Conservation (phyloP, 345 rosid genomes). For the Dovyalis caffra region DNA sequence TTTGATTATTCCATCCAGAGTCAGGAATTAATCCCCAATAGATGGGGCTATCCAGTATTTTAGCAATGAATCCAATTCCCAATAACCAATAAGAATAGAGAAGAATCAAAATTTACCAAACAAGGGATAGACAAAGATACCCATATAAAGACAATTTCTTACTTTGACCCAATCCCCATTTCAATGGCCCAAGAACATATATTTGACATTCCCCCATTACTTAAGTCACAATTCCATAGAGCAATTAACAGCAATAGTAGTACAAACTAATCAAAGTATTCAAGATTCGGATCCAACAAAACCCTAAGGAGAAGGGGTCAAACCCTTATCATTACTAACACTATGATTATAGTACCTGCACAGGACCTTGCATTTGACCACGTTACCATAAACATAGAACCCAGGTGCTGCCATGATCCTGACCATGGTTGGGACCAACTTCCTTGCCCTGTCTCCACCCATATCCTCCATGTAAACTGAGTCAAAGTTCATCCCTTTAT, state of each 20-base stretch:
- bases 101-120: conserved; percentile 13
- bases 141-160: conserved; percentile 31
- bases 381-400: conserved; percentile 74
- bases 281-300: background rate
- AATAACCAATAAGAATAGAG: background rate
- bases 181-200: background rate
- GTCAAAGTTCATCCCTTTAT: conserved; percentile 57
- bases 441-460: conserved; percentile 57
- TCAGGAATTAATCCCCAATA: background rate
- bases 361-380: conserved; percentile 85
- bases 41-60: background rate
- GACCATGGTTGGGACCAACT: conserved; percentile 51
- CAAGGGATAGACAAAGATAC: conserved; percentile 12
- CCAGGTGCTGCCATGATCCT: conserved; percentile 89
- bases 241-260: conserved; percentile 5
- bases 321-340: conserved; percentile 18
- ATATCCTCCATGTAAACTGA: conserved; percentile 82
- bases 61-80: conserved; percentile 2
- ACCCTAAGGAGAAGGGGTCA: conserved; percentile 27
- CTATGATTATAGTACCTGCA: conserved; percentile 57
- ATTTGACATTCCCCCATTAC: background rate
- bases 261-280: conserved; percentile 14
- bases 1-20: conserved; percentile 23
- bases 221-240: background rate
- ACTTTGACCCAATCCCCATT: conserved; percentile 25